A percentile compares a stretch with the other conserved stretches of the same genome.
These are phyloP conservation scores for Plasmodium ovale DNA, from an alignment of 169 alveolate genomes.

Conservation along the genomic window DNA sequence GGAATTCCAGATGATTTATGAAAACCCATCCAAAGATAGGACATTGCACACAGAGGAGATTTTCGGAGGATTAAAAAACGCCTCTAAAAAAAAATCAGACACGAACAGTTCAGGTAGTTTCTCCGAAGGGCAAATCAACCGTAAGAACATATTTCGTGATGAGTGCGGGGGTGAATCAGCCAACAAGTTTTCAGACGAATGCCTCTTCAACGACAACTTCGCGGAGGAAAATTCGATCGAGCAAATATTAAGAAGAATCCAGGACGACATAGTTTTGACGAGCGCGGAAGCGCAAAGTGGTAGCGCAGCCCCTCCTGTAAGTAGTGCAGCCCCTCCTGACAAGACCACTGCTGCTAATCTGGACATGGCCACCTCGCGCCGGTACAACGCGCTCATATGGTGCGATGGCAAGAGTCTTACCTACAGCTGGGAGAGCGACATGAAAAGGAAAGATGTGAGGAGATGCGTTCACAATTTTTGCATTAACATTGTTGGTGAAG, in stretches of 20 bases:
- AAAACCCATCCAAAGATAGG: not conserved
- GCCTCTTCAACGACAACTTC: not conserved
- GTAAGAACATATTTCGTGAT: not conserved
- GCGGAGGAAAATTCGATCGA: not conserved
- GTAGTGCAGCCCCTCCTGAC: not conserved
- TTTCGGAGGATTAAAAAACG: too few relatives aligned
- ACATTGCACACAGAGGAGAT: too few relatives aligned
- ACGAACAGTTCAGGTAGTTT: not conserved
- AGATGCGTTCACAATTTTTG: slow-evolving; percentile 22
- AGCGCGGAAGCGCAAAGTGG: not conserved
- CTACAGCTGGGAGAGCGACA: slow-evolving; percentile 5
- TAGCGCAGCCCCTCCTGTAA: not conserved
- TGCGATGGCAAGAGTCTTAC: not conserved
- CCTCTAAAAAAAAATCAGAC: too few relatives aligned
- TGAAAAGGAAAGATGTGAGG: slow-evolving; percentile 14
- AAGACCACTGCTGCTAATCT: not conserved
- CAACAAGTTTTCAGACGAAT: not conserved
- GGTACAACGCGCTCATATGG: slow-evolving; percentile 1
- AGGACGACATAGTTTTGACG: not conserved
- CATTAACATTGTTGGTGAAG: slow-evolving; percentile 21
- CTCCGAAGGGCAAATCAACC: not conserved
- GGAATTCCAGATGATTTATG: slow-evolving; percentile 19
- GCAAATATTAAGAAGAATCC: not conserved
- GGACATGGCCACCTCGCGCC: too few relatives aligned
- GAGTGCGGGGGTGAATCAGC: not conserved